Percentiles rank a stretch among this genome's conserved stretches.
Conservation (phyloP, 2,329 filamentous ascomycete species). For the Calonectria hawksworthii region DNA sequence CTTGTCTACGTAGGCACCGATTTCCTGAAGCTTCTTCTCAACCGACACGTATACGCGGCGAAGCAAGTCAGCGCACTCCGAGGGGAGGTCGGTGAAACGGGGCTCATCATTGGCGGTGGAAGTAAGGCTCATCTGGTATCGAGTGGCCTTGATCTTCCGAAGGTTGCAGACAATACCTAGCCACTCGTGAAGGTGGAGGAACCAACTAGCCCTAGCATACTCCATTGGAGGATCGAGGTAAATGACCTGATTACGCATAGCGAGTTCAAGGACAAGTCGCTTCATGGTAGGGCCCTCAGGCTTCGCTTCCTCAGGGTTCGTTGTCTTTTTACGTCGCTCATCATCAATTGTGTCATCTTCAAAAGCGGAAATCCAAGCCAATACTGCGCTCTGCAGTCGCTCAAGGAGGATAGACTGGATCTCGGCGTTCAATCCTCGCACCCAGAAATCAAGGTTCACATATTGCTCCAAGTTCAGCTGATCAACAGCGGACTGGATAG, state of each 20-base stretch:
- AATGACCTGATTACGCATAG: slow-evolving; percentile 98
- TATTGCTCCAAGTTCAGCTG: slow-evolving; percentile 97
- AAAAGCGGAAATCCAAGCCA: slow-evolving; percentile 90
- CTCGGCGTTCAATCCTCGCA: slow-evolving; percentile 85
- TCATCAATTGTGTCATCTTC: slow-evolving; percentile 71
- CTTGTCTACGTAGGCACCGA: slow-evolving; percentile 92
- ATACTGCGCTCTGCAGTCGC: slow-evolving; percentile 88
- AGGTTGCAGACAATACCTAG: slow-evolving; percentile 92
- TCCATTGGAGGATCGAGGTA: slow-evolving; percentile 95
- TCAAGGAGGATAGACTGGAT: slow-evolving; percentile 85
- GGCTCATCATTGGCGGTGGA: slow-evolving; percentile 74
- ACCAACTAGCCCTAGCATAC: slow-evolving; percentile 93
- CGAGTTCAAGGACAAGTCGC: slow-evolving; percentile 88
- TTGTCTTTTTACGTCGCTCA: slow-evolving; percentile 65
- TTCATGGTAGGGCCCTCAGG: slow-evolving; percentile 75
- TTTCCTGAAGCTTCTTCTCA: slow-evolving; percentile 84
- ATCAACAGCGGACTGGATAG: slow-evolving; percentile 92
- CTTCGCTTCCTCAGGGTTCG: slow-evolving; percentile 60
- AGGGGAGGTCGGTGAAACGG: slow-evolving; percentile 87
- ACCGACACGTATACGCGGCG: slow-evolving; percentile 85
- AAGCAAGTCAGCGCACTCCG: slow-evolving; percentile 84
- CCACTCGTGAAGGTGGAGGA: slow-evolving; percentile 93
- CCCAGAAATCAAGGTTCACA: slow-evolving; percentile 92
- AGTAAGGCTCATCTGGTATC: slow-evolving; percentile 91
- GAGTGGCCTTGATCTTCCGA: slow-evolving; percentile 92